Conservation (phyloP, 306 rosid species). For the Vachellia collinsii region DNA sequence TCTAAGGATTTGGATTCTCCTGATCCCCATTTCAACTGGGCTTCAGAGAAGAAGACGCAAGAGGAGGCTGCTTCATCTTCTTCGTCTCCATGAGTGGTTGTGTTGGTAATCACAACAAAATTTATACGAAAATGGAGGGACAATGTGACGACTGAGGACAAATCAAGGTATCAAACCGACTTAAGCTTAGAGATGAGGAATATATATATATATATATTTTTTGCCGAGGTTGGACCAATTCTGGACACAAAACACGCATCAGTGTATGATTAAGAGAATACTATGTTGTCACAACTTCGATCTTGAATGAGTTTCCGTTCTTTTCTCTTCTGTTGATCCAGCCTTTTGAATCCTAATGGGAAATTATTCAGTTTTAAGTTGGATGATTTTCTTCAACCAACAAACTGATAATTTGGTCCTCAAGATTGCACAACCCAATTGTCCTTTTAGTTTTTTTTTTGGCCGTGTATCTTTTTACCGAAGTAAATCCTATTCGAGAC, state of each 20-base stretch:
- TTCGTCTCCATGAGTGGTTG: not conserved
- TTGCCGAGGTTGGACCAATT: not conserved
- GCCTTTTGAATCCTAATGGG: not conserved
- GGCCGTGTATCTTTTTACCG: too few relatives aligned
- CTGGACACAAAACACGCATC: not conserved
- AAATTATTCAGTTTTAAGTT: not conserved
- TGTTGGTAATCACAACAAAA: not conserved
- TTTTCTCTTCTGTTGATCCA: not conserved
- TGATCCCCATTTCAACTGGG: conserved; percentile 24
- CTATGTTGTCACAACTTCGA: not conserved
- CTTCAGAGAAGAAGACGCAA: too few relatives aligned
- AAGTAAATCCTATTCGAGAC: too few relatives aligned
- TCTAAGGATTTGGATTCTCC: conserved; percentile 39
- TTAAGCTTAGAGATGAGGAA: not conserved
- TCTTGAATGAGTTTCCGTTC: not conserved
- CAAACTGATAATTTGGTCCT: not conserved
- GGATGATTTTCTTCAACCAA: not conserved
- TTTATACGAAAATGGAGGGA: not conserved
- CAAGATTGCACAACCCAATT: too few relatives aligned
- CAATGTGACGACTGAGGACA: conserved; percentile 16
- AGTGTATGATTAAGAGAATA: not conserved
- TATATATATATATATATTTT: too few relatives aligned
- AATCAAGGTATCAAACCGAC: not conserved
- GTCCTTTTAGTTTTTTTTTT: too few relatives aligned
- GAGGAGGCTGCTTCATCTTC: not conserved